phyloP scores from a whole-genome alignment of 73 alveolate genomes.

The Symbiodinium pilosum region DNA sequence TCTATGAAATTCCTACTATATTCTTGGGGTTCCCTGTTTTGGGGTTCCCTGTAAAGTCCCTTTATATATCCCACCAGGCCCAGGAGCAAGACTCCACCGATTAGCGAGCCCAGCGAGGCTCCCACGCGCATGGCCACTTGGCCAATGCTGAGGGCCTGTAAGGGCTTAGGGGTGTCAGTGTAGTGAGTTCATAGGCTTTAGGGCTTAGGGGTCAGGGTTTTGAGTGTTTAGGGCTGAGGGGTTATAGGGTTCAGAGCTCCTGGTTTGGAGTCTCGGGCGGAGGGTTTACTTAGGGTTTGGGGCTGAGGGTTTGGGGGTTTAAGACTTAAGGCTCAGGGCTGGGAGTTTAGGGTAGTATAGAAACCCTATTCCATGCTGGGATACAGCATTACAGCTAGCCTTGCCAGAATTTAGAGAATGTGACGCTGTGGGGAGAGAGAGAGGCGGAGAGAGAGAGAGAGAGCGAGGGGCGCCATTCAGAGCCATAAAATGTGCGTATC shows the following conservation, averaged over 20 bases:
- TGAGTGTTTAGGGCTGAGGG: background rate
- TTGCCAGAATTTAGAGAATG: no score
- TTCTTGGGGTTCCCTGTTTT: no score
- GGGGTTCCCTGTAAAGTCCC: background rate
- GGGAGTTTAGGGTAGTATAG: no score
- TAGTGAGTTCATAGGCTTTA: background rate
- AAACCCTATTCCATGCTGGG: no score
- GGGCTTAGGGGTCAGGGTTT: background rate
- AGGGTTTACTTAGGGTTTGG: no score
- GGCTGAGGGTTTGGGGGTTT: background rate
- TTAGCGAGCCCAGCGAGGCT: conserved; percentile 49
- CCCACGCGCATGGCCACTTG: conserved; percentile 92
- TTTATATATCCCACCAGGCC: background rate
- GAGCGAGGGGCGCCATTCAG: no score
- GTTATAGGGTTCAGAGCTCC: background rate
- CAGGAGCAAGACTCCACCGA: conserved; percentile 28
- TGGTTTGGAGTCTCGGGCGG: no score
- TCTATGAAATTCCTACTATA: no score
- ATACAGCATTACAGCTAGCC: no score
- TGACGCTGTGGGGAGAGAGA: no score
- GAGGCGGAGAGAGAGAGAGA: no score
- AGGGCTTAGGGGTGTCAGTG: background rate
- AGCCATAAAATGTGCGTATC: no score
- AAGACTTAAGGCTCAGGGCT: background rate
- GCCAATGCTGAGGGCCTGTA: conserved; percentile 53